Evolutionary conservation across 1,139 yeast species (phyloP).

Genomic region (Geotrichum macrosporum): DNA sequence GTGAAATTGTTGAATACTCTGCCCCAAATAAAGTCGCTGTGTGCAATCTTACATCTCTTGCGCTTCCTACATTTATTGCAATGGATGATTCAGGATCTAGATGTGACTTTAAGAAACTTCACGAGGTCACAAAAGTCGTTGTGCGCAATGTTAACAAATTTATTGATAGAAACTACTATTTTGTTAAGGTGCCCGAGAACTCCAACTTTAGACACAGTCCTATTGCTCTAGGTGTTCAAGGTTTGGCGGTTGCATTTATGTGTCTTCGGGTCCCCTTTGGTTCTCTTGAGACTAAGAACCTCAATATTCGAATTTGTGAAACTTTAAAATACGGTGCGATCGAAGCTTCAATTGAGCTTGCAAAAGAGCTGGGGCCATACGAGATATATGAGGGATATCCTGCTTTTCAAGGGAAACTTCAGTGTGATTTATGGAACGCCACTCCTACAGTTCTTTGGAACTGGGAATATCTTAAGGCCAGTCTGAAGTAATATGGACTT

Average conservation of each 20-base stretch:
- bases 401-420: slow-evolving; percentile 71
- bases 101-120: slow-evolving; percentile 68
- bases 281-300: slow-evolving; percentile 61
- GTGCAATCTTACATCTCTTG: slow-evolving; percentile 83
- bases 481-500: slow-evolving; percentile 59
- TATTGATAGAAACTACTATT: slow-evolving; percentile 76
- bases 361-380: slow-evolving; percentile 61
- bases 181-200: slow-evolving; percentile 60
- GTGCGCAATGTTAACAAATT: slow-evolving; percentile 69
- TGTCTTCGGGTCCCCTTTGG: slow-evolving; percentile 75
- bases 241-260: slow-evolving; percentile 79
- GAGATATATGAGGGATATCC: slow-evolving; percentile 73
- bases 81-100: slow-evolving; percentile 48
- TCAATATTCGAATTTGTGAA: slow-evolving; percentile 79
- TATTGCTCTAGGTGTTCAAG: slow-evolving; percentile 85
- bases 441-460: slow-evolving; percentile 69
- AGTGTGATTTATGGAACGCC: slow-evolving; percentile 75
- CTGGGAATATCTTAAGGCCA: slow-evolving; percentile 66
- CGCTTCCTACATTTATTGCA: slow-evolving; percentile 64
- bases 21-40: slow-evolving; percentile 87
- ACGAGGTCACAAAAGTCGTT: slow-evolving; percentile 67
- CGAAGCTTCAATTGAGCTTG: slow-evolving; percentile 74
- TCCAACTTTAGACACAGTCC: slow-evolving; percentile 81
- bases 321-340: slow-evolving; percentile 85
- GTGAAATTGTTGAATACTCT: slow-evolving; percentile 86